Evolutionary conservation across 176 grass and related monocot species (phyloP).

Genomic region (Pontederia paniculata): DNA sequence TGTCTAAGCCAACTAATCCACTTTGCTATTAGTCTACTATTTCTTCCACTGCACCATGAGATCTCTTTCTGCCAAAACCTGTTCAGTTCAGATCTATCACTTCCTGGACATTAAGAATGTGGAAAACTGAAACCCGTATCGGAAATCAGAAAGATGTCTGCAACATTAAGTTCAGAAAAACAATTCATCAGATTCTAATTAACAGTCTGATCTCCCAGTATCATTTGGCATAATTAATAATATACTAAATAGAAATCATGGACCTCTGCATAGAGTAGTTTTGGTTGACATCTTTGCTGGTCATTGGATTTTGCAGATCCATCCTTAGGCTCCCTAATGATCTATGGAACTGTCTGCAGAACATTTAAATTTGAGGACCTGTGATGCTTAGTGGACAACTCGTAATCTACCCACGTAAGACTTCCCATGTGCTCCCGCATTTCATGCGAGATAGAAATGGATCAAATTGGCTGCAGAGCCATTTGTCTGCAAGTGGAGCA

Average conservation of each 20-base stretch:
- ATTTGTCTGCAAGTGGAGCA: conserved; percentile 38
- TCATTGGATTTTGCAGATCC: too few relatives aligned
- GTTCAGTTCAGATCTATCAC: conserved; percentile 18
- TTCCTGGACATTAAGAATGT: conserved; percentile 40
- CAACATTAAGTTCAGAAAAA: too few relatives aligned
- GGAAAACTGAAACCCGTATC: conserved; percentile 6
- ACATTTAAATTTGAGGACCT: not conserved
- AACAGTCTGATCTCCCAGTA: too few relatives aligned
- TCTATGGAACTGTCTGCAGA: not conserved
- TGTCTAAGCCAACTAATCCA: not conserved
- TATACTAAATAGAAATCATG: too few relatives aligned
- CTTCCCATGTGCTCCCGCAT: not conserved
- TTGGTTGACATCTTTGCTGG: too few relatives aligned
- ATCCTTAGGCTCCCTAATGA: not conserved
- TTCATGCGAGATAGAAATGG: conserved; percentile 14
- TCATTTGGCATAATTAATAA: too few relatives aligned
- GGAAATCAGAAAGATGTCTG: too few relatives aligned
- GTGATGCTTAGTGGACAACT: not conserved
- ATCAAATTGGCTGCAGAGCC: conserved; percentile 2
- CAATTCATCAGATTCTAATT: too few relatives aligned
- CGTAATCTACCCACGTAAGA: conserved; percentile 1
- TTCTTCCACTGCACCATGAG: not conserved
- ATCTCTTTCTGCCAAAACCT: not conserved
- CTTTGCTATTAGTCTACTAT: not conserved
- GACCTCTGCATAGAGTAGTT: too few relatives aligned